phyloP scores from a whole-genome alignment of 495 filamentous ascomycete species.

The Pseudoneurospora amorphoporcata region DNA sequence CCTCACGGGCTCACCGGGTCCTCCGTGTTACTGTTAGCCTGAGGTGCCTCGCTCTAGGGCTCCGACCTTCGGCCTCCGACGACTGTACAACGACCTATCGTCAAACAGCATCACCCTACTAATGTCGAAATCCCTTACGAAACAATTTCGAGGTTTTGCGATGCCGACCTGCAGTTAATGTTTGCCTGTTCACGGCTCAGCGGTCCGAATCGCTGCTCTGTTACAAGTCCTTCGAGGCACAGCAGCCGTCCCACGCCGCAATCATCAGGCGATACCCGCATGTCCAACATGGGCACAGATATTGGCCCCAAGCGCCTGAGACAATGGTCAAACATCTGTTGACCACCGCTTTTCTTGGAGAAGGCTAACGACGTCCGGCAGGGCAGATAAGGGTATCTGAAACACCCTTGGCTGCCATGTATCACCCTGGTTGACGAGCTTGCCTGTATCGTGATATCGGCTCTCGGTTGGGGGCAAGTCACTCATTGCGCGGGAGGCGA shows the following conservation, averaged over 20 bases:
- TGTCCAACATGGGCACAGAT: neutral
- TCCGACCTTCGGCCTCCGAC: neutral
- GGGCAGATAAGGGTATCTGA: neutral
- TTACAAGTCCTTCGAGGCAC: neutral
- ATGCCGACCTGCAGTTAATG: neutral
- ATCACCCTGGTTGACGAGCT: neutral
- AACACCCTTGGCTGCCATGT: neutral
- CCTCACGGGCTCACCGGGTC: neutral
- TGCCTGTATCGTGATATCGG: neutral
- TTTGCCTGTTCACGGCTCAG: neutral
- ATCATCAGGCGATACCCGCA: neutral
- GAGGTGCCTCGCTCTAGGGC: neutral
- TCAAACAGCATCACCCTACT: neutral
- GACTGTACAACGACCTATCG: neutral
- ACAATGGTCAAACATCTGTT: neutral
- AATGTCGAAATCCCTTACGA: neutral
- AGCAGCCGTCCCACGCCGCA: neutral
- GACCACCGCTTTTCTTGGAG: neutral
- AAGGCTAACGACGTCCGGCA: neutral
- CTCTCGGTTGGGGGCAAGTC: neutral
- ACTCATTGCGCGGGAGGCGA: neutral
- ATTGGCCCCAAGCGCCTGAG: neutral
- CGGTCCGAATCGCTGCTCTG: neutral
- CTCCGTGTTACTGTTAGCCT: neutral
- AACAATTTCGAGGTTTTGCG: neutral